Evolutionary conservation across 164 flowering plant genomes (phyloP), one percentile per base, ranked within the genome.

Genomic region (Santalum album): DNA sequence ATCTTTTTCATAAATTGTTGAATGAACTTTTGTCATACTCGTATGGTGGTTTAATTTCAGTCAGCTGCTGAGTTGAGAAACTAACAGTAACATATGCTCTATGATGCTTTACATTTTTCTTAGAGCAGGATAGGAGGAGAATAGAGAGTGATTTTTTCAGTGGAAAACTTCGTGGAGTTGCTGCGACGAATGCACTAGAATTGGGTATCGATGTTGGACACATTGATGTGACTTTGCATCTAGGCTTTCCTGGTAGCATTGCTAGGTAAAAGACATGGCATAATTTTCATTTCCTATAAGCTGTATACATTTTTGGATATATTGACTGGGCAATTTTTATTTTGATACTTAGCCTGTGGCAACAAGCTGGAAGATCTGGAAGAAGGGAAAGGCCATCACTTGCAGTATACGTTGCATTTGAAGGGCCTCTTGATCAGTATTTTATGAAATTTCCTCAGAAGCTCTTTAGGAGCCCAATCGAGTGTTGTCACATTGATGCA

Each of bases 331-430:
- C 14, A 19, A 23, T 54, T 32, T 48, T 19, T 38, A 17, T 52
- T 55, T 29, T 56, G 21, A 19, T 56, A 17, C 67, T 45, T 62
- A 92, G 98, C 72, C 62, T 92, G 64, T 88, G 98, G 98, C 98
- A 92, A 53, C 98, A 92, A 77, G 98, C 95, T 67, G 98, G 98
- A 42, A 77, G 98, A 65, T 79, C 96, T 54, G 98, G 98, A 26
- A 81, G 98, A 68, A 80, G 98, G 61, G 95, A 76, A 64, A 88
- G 62, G 35, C 70, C 91, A 24, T 88, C 98, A 45, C 77, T 91
- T 62, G 82, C 95, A 25, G 78, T 88, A 27, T 91, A 91, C 75
- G 87, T 88, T 71, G 96, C 98, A 58, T 84, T 88, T 76, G 94
- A 75, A 54, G 89, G 87, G 45, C 95, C 98, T 49, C 81, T 92